Conservation (phyloP, 1,139 yeast genomes). For the Geotrichum restrictum region DNA sequence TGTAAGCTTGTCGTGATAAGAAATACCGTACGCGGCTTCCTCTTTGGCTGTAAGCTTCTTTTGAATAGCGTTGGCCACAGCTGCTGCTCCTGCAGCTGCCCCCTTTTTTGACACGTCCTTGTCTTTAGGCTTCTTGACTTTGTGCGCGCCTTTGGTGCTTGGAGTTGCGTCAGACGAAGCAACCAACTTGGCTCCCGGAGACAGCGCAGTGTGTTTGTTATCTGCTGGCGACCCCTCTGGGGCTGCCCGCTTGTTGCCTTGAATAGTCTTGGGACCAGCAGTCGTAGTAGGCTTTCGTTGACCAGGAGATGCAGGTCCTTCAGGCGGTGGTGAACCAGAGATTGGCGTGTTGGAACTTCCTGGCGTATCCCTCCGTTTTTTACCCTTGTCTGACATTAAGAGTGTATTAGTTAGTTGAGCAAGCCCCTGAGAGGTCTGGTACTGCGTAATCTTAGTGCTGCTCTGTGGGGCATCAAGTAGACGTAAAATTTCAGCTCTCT, state of each 20-base stretch:
- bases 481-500: conserved; percentile 73
- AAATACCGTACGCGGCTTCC: conserved; percentile 80
- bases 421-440: conserved; percentile 82
- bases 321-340: conserved; percentile 37
- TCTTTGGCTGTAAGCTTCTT: conserved; percentile 70
- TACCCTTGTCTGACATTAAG: conserved; percentile 70
- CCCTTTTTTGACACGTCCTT: conserved; percentile 25
- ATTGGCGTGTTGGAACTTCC: conserved; percentile 14
- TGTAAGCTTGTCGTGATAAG: conserved; percentile 71
- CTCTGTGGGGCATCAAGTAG: conserved; percentile 86
- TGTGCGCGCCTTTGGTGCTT: conserved; percentile 2
- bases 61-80: conserved; percentile 43
- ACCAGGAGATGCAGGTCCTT: conserved; percentile 38
- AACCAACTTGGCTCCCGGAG: conserved; percentile 10
- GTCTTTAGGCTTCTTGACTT: conserved; percentile 22
- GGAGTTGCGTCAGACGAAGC: conserved; percentile 2
- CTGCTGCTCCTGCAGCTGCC: conserved; percentile 33
- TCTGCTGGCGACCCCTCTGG: conserved; percentile 10
- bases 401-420: conserved; percentile 79
- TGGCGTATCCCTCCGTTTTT: conserved; percentile 47
- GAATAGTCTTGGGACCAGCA: background rate
- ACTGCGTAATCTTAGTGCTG: conserved; percentile 70
- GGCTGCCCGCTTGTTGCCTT: conserved; percentile 10
- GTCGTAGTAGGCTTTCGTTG: conserved; percentile 43
- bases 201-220: conserved; percentile 15